Percentiles rank a stretch among this genome's conserved stretches.
Evolutionary conservation across 345 rosid species (phyloP).

Genomic region (Eutrema japonicum): DNA sequence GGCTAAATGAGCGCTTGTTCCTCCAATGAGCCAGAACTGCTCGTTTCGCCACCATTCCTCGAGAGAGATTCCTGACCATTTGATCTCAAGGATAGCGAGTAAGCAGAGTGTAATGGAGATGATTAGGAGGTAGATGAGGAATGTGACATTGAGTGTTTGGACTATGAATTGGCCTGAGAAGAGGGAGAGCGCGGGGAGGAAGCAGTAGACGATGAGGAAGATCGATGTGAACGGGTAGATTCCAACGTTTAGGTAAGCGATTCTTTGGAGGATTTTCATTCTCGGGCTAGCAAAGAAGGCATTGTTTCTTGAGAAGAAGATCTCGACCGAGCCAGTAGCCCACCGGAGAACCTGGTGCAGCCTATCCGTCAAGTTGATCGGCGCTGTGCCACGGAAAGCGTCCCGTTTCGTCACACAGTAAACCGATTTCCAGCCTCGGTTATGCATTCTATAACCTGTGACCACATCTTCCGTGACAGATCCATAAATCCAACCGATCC

Average conservation of each 20-base stretch:
- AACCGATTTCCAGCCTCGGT: constrained; percentile 98
- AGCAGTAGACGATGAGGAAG: constrained; percentile 96
- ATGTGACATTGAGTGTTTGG: constrained; percentile 76
- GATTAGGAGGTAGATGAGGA: constrained; percentile 73
- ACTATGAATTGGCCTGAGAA: constrained; percentile 98
- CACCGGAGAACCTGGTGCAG: constrained; percentile 95
- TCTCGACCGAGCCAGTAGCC: constrained; percentile 99
- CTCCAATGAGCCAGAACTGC: constrained; percentile 97
- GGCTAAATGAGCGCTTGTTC: constrained; percentile 95
- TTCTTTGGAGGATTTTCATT: constrained; percentile 90
- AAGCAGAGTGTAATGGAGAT: constrained; percentile 75
- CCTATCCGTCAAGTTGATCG: constrained; percentile 94
- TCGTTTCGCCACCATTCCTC: constrained; percentile 99
- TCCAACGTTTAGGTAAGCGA: constrained; percentile 92
- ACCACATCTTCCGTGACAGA: constrained; percentile 98
- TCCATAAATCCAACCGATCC: constrained; percentile 97
- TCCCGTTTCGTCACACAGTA: constrained; percentile 97
- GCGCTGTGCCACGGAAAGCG: constrained; percentile 97
- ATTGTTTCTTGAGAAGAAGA: constrained; percentile 94
- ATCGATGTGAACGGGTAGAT: constrained; percentile 95
- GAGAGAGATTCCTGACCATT: constrained; percentile 95
- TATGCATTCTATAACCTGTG: constrained; percentile 98
- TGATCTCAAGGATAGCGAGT: constrained; percentile 90
- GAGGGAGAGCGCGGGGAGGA: constrained; percentile 96
- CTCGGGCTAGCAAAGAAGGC: constrained; percentile 83